These are phyloP conservation scores for Cladophialophora yegresii DNA, from an alignment of 2,329 filamentous ascomycete genomes.

Conservation along the genomic window DNA sequence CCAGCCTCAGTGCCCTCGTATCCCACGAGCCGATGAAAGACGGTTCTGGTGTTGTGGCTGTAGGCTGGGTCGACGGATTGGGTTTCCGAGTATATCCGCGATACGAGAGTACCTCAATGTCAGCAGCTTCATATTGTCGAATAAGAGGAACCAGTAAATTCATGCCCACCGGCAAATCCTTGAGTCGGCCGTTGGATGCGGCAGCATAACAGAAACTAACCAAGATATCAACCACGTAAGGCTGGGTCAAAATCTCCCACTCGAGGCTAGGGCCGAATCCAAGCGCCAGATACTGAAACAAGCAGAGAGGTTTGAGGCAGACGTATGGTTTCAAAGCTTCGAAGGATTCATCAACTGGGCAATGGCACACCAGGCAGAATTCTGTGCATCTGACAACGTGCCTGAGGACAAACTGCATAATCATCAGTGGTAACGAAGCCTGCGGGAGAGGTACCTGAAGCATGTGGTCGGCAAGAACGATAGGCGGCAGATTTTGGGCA, in stretches of 20 bases:
- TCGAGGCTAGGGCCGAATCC: slow-evolving; percentile 84
- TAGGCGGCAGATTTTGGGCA: slow-evolving; percentile 42
- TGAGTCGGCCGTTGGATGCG: slow-evolving; percentile 47
- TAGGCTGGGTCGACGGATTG: neutral
- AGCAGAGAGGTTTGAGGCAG: slow-evolving; percentile 71
- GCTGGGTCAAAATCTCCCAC: slow-evolving; percentile 76
- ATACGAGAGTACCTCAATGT: neutral
- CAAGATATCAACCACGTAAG: slow-evolving; percentile 80
- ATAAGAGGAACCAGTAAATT: slow-evolving; percentile 55
- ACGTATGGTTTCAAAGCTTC: slow-evolving; percentile 63
- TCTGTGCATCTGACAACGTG: slow-evolving; percentile 80
- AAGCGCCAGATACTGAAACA: slow-evolving; percentile 86
- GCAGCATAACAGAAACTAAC: slow-evolving; percentile 76
- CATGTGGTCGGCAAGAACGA: slow-evolving; percentile 58
- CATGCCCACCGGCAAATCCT: slow-evolving; percentile 60
- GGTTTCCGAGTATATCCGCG: neutral
- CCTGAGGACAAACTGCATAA: slow-evolving; percentile 74
- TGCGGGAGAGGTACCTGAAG: slow-evolving; percentile 37
- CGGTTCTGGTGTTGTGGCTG: neutral
- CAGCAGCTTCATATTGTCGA: neutral
- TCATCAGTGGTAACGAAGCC: slow-evolving; percentile 58
- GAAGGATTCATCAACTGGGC: slow-evolving; percentile 64
- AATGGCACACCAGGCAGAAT: slow-evolving; percentile 84
- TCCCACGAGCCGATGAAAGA: slow-evolving; percentile 14
- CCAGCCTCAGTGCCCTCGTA: neutral